A percentile compares a stretch with the other conserved stretches of the same genome.
Evolutionary conservation across 805 yeast genomes (phyloP).

Genomic region (Yueomyces sp.): DNA sequence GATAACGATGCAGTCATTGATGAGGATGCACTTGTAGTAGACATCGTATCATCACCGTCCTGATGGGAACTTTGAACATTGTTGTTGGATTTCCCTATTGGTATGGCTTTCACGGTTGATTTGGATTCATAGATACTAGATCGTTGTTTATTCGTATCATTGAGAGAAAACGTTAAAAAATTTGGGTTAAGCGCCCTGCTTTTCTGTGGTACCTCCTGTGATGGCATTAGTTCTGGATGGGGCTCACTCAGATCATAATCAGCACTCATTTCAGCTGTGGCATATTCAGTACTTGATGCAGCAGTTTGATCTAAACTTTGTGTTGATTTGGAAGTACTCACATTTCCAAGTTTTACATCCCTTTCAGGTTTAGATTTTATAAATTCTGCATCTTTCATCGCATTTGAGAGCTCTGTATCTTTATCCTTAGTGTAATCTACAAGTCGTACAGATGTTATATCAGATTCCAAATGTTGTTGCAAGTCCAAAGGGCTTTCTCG

Average conservation of each 20-base stretch:
- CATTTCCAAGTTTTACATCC: neutral
- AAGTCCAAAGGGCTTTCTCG: neutral
- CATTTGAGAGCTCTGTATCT: neutral
- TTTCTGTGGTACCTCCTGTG: neutral
- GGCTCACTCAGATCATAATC: neutral
- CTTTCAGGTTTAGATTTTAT: too few relatives aligned
- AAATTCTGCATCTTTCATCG: neutral
- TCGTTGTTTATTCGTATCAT: conserved; percentile 17
- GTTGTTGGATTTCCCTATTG: conserved; percentile 9
- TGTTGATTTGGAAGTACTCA: neutral
- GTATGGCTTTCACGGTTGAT: conserved; percentile 23
- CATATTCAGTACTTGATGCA: neutral
- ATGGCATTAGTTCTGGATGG: neutral
- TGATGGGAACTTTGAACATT: conserved; percentile 6
- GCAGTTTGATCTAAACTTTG: neutral
- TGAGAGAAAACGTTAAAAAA: conserved; percentile 12
- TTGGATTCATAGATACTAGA: conserved; percentile 24
- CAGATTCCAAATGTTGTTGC: neutral
- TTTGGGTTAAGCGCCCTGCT: neutral
- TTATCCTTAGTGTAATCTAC: neutral
- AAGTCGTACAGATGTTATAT: neutral
- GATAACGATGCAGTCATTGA: conserved; percentile 31
- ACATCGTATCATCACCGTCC: conserved; percentile 25
- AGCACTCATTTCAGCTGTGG: neutral
- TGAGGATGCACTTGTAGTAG: conserved; percentile 26